Conservation (phyloP, 768 basidiomycete genomes). For the Collybiopsis confluens region DNA sequence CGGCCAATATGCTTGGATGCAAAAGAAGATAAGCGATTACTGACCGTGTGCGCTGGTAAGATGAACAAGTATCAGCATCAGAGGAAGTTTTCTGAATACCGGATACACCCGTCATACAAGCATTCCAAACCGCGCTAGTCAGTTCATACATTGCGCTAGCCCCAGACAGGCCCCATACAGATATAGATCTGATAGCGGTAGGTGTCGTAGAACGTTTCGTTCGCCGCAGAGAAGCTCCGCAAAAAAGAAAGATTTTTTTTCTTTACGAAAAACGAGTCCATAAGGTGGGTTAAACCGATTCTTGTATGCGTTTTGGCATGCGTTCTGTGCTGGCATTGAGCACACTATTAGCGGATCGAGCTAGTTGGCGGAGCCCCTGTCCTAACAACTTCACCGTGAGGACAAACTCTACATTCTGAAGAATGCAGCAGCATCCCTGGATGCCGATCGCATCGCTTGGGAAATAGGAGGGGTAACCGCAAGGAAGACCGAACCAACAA, state of each 20-base stretch:
- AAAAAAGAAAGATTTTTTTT: no score
- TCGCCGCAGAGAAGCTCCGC: not conserved
- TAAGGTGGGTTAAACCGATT: not conserved
- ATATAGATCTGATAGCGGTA: not conserved
- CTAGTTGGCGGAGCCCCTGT: not conserved
- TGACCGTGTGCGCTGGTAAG: constrained; percentile 5
- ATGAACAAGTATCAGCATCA: constrained; percentile 1
- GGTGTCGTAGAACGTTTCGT: not conserved
- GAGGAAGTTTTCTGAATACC: constrained; percentile 1
- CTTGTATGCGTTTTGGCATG: not conserved
- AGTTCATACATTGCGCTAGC: not conserved
- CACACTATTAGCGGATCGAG: not conserved
- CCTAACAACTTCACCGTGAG: not conserved
- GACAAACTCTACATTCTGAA: not conserved
- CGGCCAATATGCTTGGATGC: not conserved
- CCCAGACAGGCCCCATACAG: not conserved
- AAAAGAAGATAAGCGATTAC: not conserved
- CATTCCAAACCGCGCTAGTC: not conserved
- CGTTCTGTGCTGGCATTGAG: not conserved
- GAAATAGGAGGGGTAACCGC: not conserved
- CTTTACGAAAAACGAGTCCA: not conserved
- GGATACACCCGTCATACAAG: constrained; percentile 1
- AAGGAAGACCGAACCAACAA: not conserved
- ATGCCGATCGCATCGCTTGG: constrained; percentile 7
- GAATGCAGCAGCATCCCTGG: not conserved